Base-by-base conservation (phyloP, 2,329 filamentous ascomycete genomes). In the Aspergillus quadricinctus region DNA sequence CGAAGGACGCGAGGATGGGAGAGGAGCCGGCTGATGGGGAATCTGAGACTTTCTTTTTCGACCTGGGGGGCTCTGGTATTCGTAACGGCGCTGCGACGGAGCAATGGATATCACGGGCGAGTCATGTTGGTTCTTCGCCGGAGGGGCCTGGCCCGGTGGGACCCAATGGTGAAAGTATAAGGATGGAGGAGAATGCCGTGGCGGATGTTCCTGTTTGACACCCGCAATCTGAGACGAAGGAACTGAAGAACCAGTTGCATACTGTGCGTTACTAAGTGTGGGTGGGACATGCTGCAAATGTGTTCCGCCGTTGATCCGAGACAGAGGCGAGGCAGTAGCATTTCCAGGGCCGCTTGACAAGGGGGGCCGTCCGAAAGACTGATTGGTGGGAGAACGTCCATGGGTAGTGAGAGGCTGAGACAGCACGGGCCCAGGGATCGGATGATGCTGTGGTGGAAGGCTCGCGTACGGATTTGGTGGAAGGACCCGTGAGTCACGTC, bases 161-260 rank as follows among this genome's bases (percentile, higher is more conserved):
- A 93, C 89, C 91, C 92, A 96, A 70, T 96, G 90, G 69, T 96
- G 90, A 71, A 96, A 96, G 73, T 90, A 94, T 49, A 96, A 89
- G 23, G 87, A 88, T 0, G 88, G 86, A 43, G 88, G 90, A 19
- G 85, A 82, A 61, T 87, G 80, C 48, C 83, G 75, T 49, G 86
- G 84, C 63, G 88, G 63, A 14, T 56, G 82, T 65, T 86, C 84
- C 57, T 82, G 81, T 48, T 75, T 70, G 41, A 79, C 74, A 7
- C 78, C 75, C 54, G 84, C 81, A 41, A 75, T 72, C 69, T 76
- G 82, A 66, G 78, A 79, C 67, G 79, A 82, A 68, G 77, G 80
- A 17, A 69, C 70, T 35, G 68, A 62, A n/a, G 72, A 64, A 5
- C 67, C 60, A 67, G 76, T 49, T 17, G 64, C 66, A 55, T 67